Evolutionary conservation across 129 eudicot genomes (phyloP).

Genomic region (Deinandra increscens): DNA sequence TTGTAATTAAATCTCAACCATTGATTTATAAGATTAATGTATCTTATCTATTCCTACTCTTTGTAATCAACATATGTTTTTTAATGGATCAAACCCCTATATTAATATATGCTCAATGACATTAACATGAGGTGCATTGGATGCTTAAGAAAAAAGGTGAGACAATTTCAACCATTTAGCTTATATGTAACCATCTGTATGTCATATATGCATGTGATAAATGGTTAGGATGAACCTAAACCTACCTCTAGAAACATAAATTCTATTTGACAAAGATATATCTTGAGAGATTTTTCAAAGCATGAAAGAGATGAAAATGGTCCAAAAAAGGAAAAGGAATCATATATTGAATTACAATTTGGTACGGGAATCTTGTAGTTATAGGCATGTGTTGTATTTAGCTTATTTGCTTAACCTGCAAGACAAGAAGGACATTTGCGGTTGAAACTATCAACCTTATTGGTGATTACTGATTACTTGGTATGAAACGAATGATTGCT

Average conservation of each 20-base stretch:
- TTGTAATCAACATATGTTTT: too few species aligned
- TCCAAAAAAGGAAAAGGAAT: not conserved
- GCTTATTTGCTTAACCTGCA: not conserved
- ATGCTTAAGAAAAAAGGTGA: too few species aligned
- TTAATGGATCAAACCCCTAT: too few species aligned
- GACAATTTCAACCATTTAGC: not conserved
- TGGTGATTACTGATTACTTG: not conserved
- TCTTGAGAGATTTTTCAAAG: not conserved
- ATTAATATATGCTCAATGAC: not conserved
- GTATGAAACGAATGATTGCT: too few species aligned
- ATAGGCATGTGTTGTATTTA: not conserved
- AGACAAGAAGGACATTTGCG: constrained; percentile 3
- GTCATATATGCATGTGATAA: not conserved
- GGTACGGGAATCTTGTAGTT: not conserved
- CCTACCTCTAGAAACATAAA: not conserved
- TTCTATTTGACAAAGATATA: not conserved
- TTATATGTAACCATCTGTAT: not conserved
- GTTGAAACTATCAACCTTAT: not conserved
- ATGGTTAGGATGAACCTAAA: not conserved
- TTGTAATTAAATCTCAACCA: too few species aligned
- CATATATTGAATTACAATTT: not conserved
- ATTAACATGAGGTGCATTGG: not conserved
- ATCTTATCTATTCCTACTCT: too few species aligned
- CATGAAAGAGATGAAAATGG: not conserved
- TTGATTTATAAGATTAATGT: too few species aligned